Conservation (phyloP, 2,329 filamentous ascomycete species). For the Phoma sp. region DNA sequence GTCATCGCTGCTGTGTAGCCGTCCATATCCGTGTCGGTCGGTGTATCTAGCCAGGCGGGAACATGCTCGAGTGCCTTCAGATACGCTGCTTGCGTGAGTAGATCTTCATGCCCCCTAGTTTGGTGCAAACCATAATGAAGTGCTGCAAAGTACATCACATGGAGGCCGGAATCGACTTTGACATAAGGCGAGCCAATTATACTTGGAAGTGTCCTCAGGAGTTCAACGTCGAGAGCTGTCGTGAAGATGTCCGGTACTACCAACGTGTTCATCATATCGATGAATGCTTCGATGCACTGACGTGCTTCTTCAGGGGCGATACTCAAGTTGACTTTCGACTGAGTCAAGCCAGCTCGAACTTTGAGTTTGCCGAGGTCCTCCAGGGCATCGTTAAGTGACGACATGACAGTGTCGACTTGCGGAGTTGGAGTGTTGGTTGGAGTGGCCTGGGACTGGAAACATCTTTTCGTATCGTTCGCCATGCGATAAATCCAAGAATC, state of each 20-base stretch:
- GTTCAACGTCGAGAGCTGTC: constrained; percentile 19
- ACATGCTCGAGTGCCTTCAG: constrained; percentile 35
- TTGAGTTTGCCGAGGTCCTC: constrained; percentile 35
- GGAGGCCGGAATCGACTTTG: constrained; percentile 31
- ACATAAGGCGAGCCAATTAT: constrained; percentile 37
- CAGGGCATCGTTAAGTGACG: constrained; percentile 33
- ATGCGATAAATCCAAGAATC: constrained; percentile 37
- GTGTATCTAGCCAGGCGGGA: constrained; percentile 33
- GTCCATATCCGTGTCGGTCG: constrained; percentile 26
- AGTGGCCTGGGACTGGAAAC: constrained; percentile 31
- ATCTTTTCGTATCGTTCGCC: constrained; percentile 32
- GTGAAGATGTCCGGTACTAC: constrained; percentile 29
- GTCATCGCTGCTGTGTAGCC: constrained; percentile 29
- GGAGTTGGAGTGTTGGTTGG: constrained; percentile 28
- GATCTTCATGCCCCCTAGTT: constrained; percentile 21
- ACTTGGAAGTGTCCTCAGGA: constrained; percentile 31
- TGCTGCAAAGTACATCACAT: constrained; percentile 37
- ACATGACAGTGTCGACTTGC: constrained; percentile 36
- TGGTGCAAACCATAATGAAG: constrained; percentile 33
- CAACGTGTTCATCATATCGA: constrained; percentile 21
- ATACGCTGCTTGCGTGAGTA: constrained; percentile 29
- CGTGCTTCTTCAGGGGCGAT: constrained; percentile 26
- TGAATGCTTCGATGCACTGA: constrained; percentile 32
- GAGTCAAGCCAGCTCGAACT: constrained; percentile 24
- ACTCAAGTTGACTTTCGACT: constrained; percentile 16